A percentile compares a stretch with the other conserved stretches of the same genome.
These are phyloP conservation scores for Syzygium malaccense DNA, from an alignment of 441 rosid genomes.

Conservation along the genomic window DNA sequence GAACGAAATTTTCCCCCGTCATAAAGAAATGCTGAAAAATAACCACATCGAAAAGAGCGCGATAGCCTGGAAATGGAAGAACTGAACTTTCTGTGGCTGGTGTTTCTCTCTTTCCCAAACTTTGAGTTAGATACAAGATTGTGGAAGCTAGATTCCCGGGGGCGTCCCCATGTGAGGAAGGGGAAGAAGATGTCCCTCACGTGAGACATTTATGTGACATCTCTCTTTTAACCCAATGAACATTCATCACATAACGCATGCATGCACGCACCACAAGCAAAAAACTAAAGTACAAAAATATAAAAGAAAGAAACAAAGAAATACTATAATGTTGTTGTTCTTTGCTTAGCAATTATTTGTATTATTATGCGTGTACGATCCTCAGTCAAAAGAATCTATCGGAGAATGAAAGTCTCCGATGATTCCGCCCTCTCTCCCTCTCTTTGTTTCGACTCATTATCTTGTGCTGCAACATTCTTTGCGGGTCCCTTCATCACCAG, in stretches of 20 bases:
- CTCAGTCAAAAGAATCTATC: background rate
- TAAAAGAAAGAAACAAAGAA: background rate
- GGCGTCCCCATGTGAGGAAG: background rate
- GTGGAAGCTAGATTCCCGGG: background rate
- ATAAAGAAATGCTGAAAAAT: background rate
- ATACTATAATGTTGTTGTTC: background rate
- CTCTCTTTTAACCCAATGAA: background rate
- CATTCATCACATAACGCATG: background rate
- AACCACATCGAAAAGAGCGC: background rate
- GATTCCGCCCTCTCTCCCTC: background rate
- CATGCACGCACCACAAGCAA: background rate
- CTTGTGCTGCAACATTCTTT: background rate
- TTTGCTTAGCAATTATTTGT: background rate
- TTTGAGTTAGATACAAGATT: background rate
- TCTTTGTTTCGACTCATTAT: background rate
- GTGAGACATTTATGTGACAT: background rate
- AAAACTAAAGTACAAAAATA: background rate
- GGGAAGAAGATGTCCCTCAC: background rate
- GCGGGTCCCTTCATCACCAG: background rate
- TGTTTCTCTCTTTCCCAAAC: background rate
- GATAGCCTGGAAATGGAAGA: background rate
- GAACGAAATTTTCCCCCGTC: background rate
- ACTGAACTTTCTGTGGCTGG: constrained; percentile 7
- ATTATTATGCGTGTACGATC: background rate
- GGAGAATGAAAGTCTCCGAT: constrained; percentile 4